Evolutionary conservation across 208 protist species (phyloP).

Genomic region (Leishmania tarentolae): DNA sequence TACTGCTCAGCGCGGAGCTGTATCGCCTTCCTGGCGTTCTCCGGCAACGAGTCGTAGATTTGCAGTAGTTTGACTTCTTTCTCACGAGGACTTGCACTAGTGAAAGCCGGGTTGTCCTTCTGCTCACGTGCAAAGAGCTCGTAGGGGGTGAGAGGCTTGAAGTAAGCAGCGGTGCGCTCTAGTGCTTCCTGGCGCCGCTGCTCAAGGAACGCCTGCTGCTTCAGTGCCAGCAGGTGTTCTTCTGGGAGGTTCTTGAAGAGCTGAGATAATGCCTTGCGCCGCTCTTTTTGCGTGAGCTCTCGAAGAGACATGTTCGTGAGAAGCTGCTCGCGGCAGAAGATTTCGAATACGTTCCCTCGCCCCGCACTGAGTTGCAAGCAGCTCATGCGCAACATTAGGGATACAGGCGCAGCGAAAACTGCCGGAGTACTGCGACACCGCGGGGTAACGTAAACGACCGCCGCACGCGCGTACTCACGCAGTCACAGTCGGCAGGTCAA

Average conservation of each 20-base stretch:
- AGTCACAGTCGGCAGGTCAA: neutral
- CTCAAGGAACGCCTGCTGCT: slow-evolving; percentile 34
- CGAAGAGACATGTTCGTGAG: slow-evolving; percentile 44
- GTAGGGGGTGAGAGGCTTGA: slow-evolving; percentile 43
- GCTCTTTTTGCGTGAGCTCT: slow-evolving; percentile 41
- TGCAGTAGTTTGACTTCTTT: slow-evolving; percentile 54
- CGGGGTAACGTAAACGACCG: neutral
- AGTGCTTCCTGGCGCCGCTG: slow-evolving; percentile 24
- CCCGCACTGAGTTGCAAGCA: slow-evolving; percentile 5
- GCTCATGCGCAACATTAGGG: slow-evolving; percentile 36
- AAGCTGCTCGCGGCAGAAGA: slow-evolving; percentile 62
- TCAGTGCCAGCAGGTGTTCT: slow-evolving; percentile 34
- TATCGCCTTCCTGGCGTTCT: slow-evolving; percentile 55
- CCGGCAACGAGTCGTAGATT: slow-evolving; percentile 73
- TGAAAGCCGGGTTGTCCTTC: slow-evolving; percentile 55
- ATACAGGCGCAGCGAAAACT: neutral
- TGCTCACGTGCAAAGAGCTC: slow-evolving; percentile 73
- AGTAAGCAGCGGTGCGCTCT: slow-evolving; percentile 13
- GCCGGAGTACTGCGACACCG: neutral
- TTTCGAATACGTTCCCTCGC: slow-evolving; percentile 46
- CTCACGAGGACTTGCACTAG: slow-evolving; percentile 44
- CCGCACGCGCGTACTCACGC: neutral
- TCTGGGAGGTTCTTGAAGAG: slow-evolving; percentile 49
- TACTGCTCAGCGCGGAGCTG: slow-evolving; percentile 31
- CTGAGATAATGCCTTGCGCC: slow-evolving; percentile 35